These are phyloP conservation scores for Boechera retrofracta DNA, from an alignment of 345 rosid species.

Conservation along the genomic window DNA sequence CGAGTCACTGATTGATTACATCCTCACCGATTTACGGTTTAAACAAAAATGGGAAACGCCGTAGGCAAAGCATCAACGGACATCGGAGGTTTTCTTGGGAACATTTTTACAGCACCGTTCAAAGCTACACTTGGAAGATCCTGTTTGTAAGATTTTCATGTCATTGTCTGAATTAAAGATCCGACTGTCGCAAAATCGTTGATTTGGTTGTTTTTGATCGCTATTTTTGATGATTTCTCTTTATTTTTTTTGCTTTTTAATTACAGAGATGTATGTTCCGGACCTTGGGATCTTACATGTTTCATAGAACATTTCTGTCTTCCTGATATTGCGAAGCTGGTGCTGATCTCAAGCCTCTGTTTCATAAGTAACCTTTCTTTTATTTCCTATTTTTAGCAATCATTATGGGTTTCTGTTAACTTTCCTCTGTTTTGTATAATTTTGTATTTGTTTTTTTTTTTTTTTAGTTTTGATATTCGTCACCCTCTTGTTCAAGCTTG, in stretches of 20 bases:
- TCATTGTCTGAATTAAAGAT: constrained; percentile 24
- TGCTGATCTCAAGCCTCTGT: constrained; percentile 63
- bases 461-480: constrained; percentile 68
- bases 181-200: neutral
- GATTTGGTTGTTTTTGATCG: neutral
- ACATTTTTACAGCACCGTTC: constrained; percentile 60
- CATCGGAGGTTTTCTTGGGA: constrained; percentile 59
- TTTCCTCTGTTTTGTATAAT: neutral
- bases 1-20: constrained; percentile 21
- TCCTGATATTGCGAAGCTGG: constrained; percentile 61
- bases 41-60: constrained; percentile 53
- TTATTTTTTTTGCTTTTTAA: no score
- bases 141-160: constrained; percentile 49
- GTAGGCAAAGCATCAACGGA: constrained; percentile 62
- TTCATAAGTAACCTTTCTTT: constrained; percentile 53
- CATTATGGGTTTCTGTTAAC: neutral
- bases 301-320: constrained; percentile 79
- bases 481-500: constrained; percentile 69
- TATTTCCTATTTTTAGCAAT: neutral
- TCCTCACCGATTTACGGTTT: neutral
- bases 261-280: constrained; percentile 67
- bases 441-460: constrained; percentile 12
- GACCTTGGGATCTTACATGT: constrained; percentile 75
- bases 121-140: constrained; percentile 63
- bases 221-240: neutral